Base-by-base conservation (phyloP, 2,329 filamentous ascomycete genomes). In the Curvularia sp. region DNA sequence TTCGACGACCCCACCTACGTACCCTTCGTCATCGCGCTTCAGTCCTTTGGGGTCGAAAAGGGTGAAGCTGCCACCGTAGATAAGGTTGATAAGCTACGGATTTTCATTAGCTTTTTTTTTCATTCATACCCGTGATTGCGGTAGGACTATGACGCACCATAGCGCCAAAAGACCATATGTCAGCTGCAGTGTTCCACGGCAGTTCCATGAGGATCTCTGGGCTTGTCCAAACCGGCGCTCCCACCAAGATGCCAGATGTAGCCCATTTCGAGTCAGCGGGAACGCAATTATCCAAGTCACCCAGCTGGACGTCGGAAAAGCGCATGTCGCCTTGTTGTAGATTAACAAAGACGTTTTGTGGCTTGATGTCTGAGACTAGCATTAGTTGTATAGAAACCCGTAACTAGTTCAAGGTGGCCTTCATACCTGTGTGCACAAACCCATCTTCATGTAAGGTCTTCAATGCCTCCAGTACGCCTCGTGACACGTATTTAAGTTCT, bases 101-200 rank as follows among this genome's bases (percentile, higher is more conserved):
- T 27, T 27, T 27, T 36, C 18, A 13, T 63, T 6, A 63, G 56
- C 53, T 45, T 56, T 45, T n/a, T 27, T 7, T 27, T 27, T 7
- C 21, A 23, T 46, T 21, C 19, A 28, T 51, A 55, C 23, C 13
- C 25, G 52, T 51, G 13, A 28, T 43, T 46, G 30, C 15, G 58
- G 32, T 43, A 47, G 32, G n/a, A 46, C 13, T 25, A 3, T 32
- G 9, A 72, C 73, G 54, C 65, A 74, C 75, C 60, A 72, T 72
- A 46, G 74, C 62, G 39, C 77, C 74, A 58, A 78, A 77, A 42
- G 77, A 79, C 75, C 76, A 80, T 59, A 80, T 78, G 53, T 79
- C 76, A 42, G 74, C 72, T 21, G 77, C 66, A 38, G 71, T 74
- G 43, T 74, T 76, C 75, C 76, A 79, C 47, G 60, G 58, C 47